These are phyloP conservation scores for Auriculariales sp. DNA, from an alignment of 768 basidiomycete species.

Conservation along the genomic window DNA sequence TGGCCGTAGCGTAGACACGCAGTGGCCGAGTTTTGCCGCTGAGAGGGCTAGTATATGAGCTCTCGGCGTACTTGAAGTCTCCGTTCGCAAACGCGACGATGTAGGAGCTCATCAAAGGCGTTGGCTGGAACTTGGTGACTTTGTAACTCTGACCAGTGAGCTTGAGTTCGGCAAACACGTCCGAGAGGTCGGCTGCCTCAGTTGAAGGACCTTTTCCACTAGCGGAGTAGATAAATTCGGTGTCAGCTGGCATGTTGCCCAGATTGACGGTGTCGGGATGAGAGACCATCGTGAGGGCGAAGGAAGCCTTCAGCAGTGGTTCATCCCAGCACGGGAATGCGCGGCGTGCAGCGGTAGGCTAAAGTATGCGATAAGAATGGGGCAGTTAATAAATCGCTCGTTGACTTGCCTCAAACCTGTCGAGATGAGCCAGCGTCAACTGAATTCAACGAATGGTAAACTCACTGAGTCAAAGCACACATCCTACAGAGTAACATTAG, in stretches of 20 bases:
- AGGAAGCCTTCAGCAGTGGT: constrained; percentile 77
- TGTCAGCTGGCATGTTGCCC: constrained; percentile 72
- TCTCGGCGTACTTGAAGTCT: constrained; percentile 56
- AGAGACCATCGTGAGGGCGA: constrained; percentile 62
- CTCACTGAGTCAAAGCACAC: background rate
- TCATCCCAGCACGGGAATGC: constrained; percentile 91
- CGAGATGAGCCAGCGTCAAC: background rate
- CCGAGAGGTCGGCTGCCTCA: background rate
- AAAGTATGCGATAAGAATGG: too few relatives aligned
- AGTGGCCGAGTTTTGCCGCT: constrained; percentile 71
- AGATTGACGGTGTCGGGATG: constrained; percentile 58
- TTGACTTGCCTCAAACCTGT: background rate
- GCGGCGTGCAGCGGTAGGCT: constrained; percentile 76
- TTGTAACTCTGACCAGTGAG: too few relatives aligned
- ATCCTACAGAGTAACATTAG: too few relatives aligned
- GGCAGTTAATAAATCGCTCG: background rate
- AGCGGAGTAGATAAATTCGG: constrained; percentile 39
- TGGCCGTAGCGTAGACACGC: constrained; percentile 70
- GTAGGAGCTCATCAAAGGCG: constrained; percentile 78
- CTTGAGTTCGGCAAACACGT: constrained; percentile 6
- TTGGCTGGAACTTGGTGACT: constrained; percentile 63
- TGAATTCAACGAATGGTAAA: background rate
- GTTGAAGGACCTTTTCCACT: constrained; percentile 2
- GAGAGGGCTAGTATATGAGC: constrained; percentile 62
- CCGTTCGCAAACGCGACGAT: constrained; percentile 82